Evolutionary conservation across 2,329 filamentous ascomycete species (phyloP).

Genomic region (Thelonectria olida): DNA sequence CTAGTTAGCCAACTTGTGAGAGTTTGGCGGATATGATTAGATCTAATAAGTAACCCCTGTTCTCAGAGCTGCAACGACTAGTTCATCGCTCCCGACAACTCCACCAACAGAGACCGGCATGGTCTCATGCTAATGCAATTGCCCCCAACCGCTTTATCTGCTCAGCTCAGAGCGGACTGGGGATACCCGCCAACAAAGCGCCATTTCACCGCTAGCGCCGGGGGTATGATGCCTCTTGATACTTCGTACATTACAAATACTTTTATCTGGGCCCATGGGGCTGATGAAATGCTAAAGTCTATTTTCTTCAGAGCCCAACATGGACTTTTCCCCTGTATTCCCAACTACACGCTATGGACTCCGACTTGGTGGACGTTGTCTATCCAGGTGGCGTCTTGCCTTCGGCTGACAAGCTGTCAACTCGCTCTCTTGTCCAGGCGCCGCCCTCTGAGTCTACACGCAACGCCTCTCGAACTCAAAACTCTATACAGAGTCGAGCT

Average conservation of each 20-base stretch:
- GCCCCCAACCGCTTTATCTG: background rate
- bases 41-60: too few species aligned
- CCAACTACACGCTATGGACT: background rate
- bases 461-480: constrained; percentile 23
- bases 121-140: background rate
- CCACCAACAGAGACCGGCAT: too few species aligned
- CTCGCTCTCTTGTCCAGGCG: background rate
- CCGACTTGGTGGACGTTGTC: background rate
- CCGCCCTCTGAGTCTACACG: background rate
- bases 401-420: constrained; percentile 34
- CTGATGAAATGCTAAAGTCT: constrained; percentile 1
- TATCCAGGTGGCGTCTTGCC: constrained; percentile 31
- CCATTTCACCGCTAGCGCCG: background rate
- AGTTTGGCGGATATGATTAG: too few species aligned
- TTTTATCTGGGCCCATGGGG: background rate
- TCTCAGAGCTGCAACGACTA: too few species aligned
- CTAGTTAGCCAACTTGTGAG: too few species aligned
- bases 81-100: too few species aligned
- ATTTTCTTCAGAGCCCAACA: background rate
- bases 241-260: background rate
- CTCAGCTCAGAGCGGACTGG: constrained; percentile 2
- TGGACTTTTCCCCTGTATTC: background rate
- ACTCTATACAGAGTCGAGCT: constrained; percentile 10
- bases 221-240: background rate
- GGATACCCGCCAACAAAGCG: background rate